Evolutionary conservation across 345 rosid genomes (phyloP).

Genomic region (Euphorbia pulcherrima): DNA sequence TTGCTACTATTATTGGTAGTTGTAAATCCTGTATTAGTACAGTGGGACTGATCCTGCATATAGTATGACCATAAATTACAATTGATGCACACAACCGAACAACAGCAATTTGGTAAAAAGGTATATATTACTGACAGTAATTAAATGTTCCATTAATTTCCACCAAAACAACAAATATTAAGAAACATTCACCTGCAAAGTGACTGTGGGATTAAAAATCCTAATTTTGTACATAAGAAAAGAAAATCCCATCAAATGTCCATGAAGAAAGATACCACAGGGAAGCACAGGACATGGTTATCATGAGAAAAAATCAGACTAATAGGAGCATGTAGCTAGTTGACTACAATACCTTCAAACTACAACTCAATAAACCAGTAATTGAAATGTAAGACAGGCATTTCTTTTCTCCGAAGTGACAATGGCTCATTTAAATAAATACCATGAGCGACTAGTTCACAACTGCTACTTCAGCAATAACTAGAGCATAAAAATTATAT

Average conservation of each 20-base stretch:
- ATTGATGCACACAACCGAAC: no score
- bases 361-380: constrained; percentile 1
- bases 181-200: not conserved
- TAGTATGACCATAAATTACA: constrained; percentile 1
- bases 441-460: not conserved
- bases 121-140: not conserved
- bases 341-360: not conserved
- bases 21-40: constrained; percentile 20
- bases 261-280: not conserved
- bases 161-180: not conserved
- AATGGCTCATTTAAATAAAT: not conserved
- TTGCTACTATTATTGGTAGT: constrained; percentile 20
- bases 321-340: not conserved
- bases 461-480: not conserved
- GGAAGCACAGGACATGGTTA: not conserved
- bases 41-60: constrained; percentile 26
- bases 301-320: not conserved
- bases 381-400: not conserved
- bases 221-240: not conserved
- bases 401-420: not conserved
- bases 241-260: not conserved
- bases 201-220: not conserved
- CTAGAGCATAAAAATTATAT: not conserved
- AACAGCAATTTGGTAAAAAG: not conserved
- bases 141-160: not conserved